These are phyloP conservation scores for Phytopythium cucurbitacearum DNA, from an alignment of 352 stramenopile genomes.

Conservation along the genomic window DNA sequence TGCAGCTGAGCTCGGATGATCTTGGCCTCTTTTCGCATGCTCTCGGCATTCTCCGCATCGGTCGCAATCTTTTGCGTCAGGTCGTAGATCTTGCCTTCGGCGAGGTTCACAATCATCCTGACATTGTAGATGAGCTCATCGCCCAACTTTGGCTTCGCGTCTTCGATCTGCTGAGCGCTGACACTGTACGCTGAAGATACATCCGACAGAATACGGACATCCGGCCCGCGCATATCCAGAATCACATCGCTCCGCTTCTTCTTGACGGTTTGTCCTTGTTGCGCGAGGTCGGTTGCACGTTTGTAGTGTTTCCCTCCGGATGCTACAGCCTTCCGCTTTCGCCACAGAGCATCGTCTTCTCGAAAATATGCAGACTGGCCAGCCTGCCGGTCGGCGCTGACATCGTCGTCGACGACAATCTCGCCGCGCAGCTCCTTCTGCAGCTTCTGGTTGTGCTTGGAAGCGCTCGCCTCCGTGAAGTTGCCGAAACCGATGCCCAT, in stretches of 20 bases:
- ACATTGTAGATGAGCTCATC: slow-evolving; percentile 92
- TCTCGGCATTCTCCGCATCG: slow-evolving; percentile 38
- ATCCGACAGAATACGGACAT: slow-evolving; percentile 66
- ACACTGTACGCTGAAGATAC: slow-evolving; percentile 67
- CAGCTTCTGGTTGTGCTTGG: slow-evolving; percentile 91
- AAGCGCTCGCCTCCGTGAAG: slow-evolving; percentile 90
- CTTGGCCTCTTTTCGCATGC: slow-evolving; percentile 61
- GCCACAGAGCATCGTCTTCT: slow-evolving; percentile 79
- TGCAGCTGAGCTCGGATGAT: slow-evolving; percentile 59
- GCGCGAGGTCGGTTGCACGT: slow-evolving; percentile 60
- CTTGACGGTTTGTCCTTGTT: slow-evolving; percentile 29
- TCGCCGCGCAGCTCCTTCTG: slow-evolving; percentile 91
- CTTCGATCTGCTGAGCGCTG: slow-evolving; percentile 32
- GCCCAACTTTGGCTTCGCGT: slow-evolving; percentile 67
- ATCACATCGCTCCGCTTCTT: slow-evolving; percentile 67
- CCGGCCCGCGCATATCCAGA: slow-evolving; percentile 87
- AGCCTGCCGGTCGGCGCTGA: slow-evolving; percentile 16
- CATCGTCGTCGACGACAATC: slow-evolving; percentile 34
- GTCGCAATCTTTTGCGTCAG: slow-evolving; percentile 64
- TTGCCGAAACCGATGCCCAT: slow-evolving; percentile 93
- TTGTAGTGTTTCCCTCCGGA: slow-evolving; percentile 49
- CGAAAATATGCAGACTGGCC: slow-evolving; percentile 12
- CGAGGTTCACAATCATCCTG: slow-evolving; percentile 80
- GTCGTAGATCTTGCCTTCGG: slow-evolving; percentile 75
- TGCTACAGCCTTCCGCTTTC: slow-evolving; percentile 55